Conservation (phyloP, 805 yeast genomes). For the Tetrapisispora fleetii region DNA sequence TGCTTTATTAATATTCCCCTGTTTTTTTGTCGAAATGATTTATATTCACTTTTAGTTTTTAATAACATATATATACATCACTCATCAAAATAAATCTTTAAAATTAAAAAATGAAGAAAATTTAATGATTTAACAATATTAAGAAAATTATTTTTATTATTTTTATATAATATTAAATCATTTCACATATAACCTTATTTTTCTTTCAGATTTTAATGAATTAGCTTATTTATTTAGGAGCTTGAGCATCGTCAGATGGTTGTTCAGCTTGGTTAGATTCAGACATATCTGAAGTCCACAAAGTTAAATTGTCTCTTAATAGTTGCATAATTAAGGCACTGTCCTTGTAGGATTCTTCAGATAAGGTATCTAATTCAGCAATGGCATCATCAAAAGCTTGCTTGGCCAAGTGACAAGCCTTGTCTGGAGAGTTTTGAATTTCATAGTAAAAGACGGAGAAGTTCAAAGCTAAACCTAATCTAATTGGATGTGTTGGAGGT, state of each 20-base stretch:
- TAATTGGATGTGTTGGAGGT: slow-evolving; percentile 97
- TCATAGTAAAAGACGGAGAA: slow-evolving; percentile 97
- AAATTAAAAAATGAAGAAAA: neutral
- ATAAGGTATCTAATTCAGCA: slow-evolving; percentile 94
- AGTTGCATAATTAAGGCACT: slow-evolving; percentile 98
- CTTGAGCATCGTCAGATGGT: slow-evolving; percentile 4
- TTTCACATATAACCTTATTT: neutral
- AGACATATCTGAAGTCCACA: slow-evolving; percentile 94
- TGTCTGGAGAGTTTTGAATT: slow-evolving; percentile 95
- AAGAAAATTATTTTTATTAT: neutral
- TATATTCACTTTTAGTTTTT: slow-evolving; percentile 3
- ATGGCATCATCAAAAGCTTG: slow-evolving; percentile 99
- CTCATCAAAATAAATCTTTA: slow-evolving; percentile 2
- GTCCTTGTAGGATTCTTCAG: slow-evolving; percentile 97
- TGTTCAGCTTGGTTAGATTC: slow-evolving; percentile 66
- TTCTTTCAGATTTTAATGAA: neutral
- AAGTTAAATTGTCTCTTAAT: slow-evolving; percentile 93
- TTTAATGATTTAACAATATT: neutral
- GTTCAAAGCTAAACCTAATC: slow-evolving; percentile 95
- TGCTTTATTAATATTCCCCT: neutral
- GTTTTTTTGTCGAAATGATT: slow-evolving; percentile 2
- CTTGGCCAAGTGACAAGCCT: slow-evolving; percentile 97
- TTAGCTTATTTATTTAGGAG: slow-evolving; percentile 2
- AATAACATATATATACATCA: slow-evolving; percentile 3
- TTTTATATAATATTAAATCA: slow-evolving; percentile 1